Conservation (phyloP, 805 yeast species). For the Myxozyma udenii region DNA sequence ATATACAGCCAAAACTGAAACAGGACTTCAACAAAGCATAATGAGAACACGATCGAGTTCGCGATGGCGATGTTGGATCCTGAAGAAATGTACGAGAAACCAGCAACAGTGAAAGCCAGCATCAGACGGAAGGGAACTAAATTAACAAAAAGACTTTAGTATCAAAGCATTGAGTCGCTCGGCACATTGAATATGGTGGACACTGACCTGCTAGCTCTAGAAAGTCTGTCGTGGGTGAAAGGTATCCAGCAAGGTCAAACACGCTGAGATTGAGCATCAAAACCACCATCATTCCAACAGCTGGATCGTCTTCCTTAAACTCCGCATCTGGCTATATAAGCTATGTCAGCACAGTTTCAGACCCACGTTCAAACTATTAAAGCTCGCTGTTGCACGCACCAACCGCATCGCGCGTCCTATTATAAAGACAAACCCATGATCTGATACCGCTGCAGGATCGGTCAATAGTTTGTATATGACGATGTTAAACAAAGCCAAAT, state of each 20-base stretch:
- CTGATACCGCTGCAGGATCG: slow-evolving; percentile 20
- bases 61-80: slow-evolving; percentile 20
- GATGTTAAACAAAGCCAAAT: slow-evolving; percentile 28
- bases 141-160: background rate
- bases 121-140: slow-evolving; percentile 28
- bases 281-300: slow-evolving; percentile 23
- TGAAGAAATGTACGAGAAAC: slow-evolving; percentile 20
- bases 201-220: slow-evolving; percentile 21
- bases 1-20: slow-evolving; percentile 29
- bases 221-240: slow-evolving; percentile 10
- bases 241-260: slow-evolving; percentile 18
- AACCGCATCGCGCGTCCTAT: slow-evolving; percentile 28
- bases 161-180: background rate
- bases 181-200: background rate
- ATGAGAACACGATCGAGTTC: slow-evolving; percentile 25
- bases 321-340: slow-evolving; percentile 23
- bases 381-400: slow-evolving; percentile 5
- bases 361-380: background rate
- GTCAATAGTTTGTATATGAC: slow-evolving; percentile 24
- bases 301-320: slow-evolving; percentile 23
- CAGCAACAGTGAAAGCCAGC: slow-evolving; percentile 25
- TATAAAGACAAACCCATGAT: slow-evolving; percentile 26
- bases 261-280: slow-evolving; percentile 20
- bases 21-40: slow-evolving; percentile 27
- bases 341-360: background rate